These are phyloP conservation scores for Sisymbrium altissimum DNA, from an alignment of 345 rosid genomes.

Conservation along the genomic window DNA sequence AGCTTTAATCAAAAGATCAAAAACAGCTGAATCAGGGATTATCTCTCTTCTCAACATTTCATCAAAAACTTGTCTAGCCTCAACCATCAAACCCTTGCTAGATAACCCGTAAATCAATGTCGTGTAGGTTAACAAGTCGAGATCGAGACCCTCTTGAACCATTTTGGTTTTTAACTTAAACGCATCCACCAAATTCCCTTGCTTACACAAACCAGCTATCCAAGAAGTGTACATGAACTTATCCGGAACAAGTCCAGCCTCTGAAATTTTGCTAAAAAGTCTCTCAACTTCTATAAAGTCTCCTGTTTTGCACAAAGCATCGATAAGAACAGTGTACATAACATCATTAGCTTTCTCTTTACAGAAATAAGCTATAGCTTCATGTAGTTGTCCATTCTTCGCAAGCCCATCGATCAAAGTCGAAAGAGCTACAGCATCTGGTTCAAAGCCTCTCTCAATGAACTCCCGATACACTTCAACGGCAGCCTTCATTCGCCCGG, in stretches of 20 bases:
- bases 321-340: conserved; percentile 41
- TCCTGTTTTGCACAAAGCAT: conserved; percentile 39
- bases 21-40: conserved; percentile 38
- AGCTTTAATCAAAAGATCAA: conserved; percentile 41
- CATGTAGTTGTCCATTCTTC: conserved; percentile 35
- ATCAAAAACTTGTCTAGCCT: conserved; percentile 44
- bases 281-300: conserved; percentile 44
- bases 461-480: conserved; percentile 23
- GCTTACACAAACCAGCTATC: conserved; percentile 45
- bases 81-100: conserved; percentile 40
- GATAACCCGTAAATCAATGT: conserved; percentile 44
- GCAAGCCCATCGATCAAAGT: conserved; percentile 45
- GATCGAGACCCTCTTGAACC: conserved; percentile 44
- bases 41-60: conserved; percentile 40
- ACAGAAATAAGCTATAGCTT: conserved; percentile 42
- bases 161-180: conserved; percentile 42
- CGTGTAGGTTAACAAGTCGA: conserved; percentile 38
- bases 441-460: conserved; percentile 37
- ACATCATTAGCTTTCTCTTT: conserved; percentile 41
- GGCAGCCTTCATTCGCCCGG: conserved; percentile 38
- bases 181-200: conserved; percentile 43
- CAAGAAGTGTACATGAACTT: conserved; percentile 49
- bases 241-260: conserved; percentile 42
- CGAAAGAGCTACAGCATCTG: conserved; percentile 41
- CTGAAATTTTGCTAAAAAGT: conserved; percentile 32